Evolutionary conservation across 257 asterid genomes (phyloP), one percentile per base, ranked within the genome.

Genomic region (Galeopsis tetrahit): DNA sequence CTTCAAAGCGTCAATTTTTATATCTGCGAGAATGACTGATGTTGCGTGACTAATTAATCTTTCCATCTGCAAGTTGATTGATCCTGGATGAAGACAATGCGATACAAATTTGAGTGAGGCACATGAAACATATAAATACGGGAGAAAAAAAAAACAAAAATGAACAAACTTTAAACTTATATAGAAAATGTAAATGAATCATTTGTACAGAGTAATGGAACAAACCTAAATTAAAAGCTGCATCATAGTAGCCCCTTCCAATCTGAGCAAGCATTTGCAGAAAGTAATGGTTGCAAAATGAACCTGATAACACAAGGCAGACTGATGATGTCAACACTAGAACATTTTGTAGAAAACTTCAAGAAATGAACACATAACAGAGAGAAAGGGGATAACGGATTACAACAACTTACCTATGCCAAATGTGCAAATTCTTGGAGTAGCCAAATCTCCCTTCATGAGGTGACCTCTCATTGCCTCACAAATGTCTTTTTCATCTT

Each of bases 261-360:
- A 88, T 87, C 70, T 90, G 91, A 74, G 97, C 89, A 77, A 93
- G 95, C 95, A 84, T 86, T 88, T 89, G 90, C 81, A 93, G 74
- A 87, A 93, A 93, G 87, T 90, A 90, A 71, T 90, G 97, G 53
- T 93, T 93, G 85, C 98, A 90, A 64, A 81, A 88, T 38, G 76
- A 75, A 76, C 98, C 98, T 93, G 80, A 51, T 3, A 36, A 58
- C 33, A 70, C 31, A 49, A 80, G 34, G 53, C 75, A 46, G 31
- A 32, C 38, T 14, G 56, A 33, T 38, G 11, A 46, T 53, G 49
- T 76, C 67, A 60, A 35, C 28, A 52, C 38, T 49, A n/a, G 21
- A 60, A 73, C 15, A 44, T 13, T 32, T 7, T 68, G 31, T 35
- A 59, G 55, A 38, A 56, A 61, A 68, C 39, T 42, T 35, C 69